Evolutionary conservation across 257 asterid species (phyloP).

Genomic region (Anisodus tanguticus): DNA sequence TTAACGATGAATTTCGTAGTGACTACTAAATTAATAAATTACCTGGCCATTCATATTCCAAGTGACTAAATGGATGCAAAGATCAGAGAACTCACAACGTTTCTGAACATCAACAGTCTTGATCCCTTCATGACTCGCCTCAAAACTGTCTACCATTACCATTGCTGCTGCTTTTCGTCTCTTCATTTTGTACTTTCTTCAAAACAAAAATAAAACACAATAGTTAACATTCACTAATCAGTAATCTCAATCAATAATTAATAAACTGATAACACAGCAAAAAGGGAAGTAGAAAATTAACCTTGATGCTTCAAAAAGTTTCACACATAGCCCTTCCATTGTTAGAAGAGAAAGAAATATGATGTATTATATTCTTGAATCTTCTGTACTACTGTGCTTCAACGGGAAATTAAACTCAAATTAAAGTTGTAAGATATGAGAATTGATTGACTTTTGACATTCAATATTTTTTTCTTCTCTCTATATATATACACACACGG

Average conservation of each 20-base stretch:
- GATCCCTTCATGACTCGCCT: slow-evolving; percentile 62
- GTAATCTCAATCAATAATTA: too few species aligned
- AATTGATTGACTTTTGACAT: background rate
- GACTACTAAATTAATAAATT: too few species aligned
- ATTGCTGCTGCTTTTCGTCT: background rate
- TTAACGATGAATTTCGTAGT: too few species aligned
- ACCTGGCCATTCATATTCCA: slow-evolving; percentile 85
- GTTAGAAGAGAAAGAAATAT: background rate
- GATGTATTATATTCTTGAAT: background rate
- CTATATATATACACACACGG: background rate
- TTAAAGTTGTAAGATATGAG: background rate
- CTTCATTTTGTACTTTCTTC: slow-evolving; percentile 40
- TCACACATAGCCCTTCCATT: slow-evolving; percentile 35
- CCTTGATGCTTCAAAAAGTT: slow-evolving; percentile 20
- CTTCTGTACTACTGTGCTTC: background rate
- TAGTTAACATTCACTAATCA: background rate
- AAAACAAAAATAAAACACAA: background rate
- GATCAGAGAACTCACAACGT: slow-evolving; percentile 57
- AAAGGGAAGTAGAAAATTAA: background rate
- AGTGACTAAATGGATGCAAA: slow-evolving; percentile 65
- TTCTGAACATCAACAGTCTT: slow-evolving; percentile 48
- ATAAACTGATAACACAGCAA: background rate
- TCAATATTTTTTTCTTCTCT: background rate
- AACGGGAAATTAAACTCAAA: background rate
- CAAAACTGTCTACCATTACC: slow-evolving; percentile 39